Base-by-base conservation (phyloP, 1,139 yeast species). In the Debaryomyces singareniensis region DNA sequence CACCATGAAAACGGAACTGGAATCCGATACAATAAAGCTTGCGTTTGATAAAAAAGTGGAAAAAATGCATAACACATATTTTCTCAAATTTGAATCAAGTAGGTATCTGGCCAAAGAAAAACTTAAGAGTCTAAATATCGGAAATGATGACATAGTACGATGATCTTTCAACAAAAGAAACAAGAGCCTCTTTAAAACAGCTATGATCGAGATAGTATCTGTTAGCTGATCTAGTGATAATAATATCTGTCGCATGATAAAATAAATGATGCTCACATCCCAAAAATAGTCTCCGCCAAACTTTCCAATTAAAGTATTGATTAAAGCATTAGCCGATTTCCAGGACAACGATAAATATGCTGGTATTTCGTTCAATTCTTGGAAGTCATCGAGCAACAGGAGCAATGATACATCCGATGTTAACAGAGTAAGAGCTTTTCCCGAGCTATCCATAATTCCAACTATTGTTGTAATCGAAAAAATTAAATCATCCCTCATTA, bases 251-350 rank as follows among this genome's bases (percentile, higher is more conserved):
- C 21, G 9, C 9, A n/a, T 18, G 10, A 18, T 9, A 41, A 72
- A 72, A 35, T 61, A 63, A 3, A 62, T 42, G 5, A 43, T 43
- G 5, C 48, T 40, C 1, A 51, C 34, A 3, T 45, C 33, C 81
- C 80, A 75, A 33, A 63, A 61, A 0, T 25, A 29, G 4, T 28
- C 22, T 2, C 28, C 25, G 11, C 23, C 21, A 32, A 42, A 52
- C 30, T 55, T 58, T 6, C 40, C 35, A 1, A 53, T 36, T 5
- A 52, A 25, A 12, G 34, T 38, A 2, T 29, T 36, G 6, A 49
- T 34, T 16, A 52, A 49, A 10, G 47, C 55, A 5, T 55, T 21
- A 2, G 59, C 55, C 3, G 67, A 52, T 1, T 47, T 39, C 2
- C 55, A 30, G 0, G 64, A 51, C 3, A 68, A 37, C 6, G 39